Evolutionary conservation across 495 filamentous ascomycete genomes (phyloP).

Genomic region (Xylaria sp.): DNA sequence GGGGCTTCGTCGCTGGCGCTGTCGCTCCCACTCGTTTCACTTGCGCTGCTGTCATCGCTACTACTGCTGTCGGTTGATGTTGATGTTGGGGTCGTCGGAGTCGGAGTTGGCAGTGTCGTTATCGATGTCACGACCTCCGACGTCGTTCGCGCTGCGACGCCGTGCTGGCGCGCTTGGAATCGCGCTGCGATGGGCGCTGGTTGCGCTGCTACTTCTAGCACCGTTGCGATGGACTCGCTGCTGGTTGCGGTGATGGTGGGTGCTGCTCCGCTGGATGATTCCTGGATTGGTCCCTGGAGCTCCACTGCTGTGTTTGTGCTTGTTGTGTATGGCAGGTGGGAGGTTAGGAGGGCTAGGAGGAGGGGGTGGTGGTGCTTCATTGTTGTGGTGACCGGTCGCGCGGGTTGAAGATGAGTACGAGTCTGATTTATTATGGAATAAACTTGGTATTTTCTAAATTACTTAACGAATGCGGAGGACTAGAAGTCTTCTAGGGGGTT

Average conservation of each 20-base stretch:
- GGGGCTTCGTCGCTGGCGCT: neutral
- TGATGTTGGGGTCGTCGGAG: neutral
- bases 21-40: slow-evolving; percentile 2
- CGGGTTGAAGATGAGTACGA: neutral
- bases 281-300: neutral
- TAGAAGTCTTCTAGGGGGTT: neutral
- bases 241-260: neutral
- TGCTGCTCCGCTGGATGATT: neutral
- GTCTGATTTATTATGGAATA: neutral
- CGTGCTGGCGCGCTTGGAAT: slow-evolving; percentile 8
- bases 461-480: neutral
- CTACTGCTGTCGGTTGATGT: neutral
- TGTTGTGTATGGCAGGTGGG: neutral
- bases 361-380: slow-evolving; percentile 10
- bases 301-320: neutral
- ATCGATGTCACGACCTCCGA: neutral
- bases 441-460: neutral
- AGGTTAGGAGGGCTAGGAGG: slow-evolving; percentile 1
- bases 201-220: neutral
- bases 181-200: neutral
- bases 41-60: slow-evolving; percentile 27
- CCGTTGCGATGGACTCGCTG: neutral
- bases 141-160: neutral
- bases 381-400: neutral
- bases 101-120: neutral